Evolutionary conservation across 2,329 filamentous ascomycete genomes (phyloP), one percentile per base, ranked within the genome.

Genomic region (Byssoonygena ceratinophila): DNA sequence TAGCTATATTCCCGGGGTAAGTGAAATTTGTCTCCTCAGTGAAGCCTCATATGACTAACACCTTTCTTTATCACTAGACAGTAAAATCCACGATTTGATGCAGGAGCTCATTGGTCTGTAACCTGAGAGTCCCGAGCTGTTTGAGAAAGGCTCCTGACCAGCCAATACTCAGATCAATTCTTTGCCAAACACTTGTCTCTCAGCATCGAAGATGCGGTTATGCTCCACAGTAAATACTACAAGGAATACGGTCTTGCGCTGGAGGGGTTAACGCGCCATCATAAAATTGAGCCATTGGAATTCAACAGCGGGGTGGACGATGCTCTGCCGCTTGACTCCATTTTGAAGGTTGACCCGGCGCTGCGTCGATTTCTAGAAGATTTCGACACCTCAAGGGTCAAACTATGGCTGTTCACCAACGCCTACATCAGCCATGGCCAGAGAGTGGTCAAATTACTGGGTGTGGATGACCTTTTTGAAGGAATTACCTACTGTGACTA

Each of bases 401-500:
- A 82, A 58, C 74, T 89, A 27, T 98, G 94, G 92, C 80, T 98
- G 1, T 84, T 98, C 62, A 98, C 94, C 1, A 98, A 98, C 64
- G 92, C 94, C 20, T 96, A 98, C 63, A 74, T 94, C 58, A 97
- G 77, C 31, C 92, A 98, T 63, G 92, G 82, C 29, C 83, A 80
- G 63, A 74, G 89, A 39, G 92, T 98, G 0, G 81, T 96, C 11
- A 81, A 77, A 55, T 73, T 98, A 18, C 75, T 98, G 1, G 83
- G 79, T 1, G 75, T 98, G 22, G 89, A 94, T 1, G 87, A 95
- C 65, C 72, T 91, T 23, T 98, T 98, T 64, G 91, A 97, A 57
- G 92, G 92, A 6, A 81, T 97, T 56, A 98, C 92, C 0, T 98
- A 82, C 68, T 98, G 94, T 65, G 87, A 98, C 68, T 98, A 98